Evolutionary conservation across 495 filamentous ascomycete species (phyloP), one percentile per base, ranked within the genome.

Genomic region (Talaromyces ruber): DNA sequence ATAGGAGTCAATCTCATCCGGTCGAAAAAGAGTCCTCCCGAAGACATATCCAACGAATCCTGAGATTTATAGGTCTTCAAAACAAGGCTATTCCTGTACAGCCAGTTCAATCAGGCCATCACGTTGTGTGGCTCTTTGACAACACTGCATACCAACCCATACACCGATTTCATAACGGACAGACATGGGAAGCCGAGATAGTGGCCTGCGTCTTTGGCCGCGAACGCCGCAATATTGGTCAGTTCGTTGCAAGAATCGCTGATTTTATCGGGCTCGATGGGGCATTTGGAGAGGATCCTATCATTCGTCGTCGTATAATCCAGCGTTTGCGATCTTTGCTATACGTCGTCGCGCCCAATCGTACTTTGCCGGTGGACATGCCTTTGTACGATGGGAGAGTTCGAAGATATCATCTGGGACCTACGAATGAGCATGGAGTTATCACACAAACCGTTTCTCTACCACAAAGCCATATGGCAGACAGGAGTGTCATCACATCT

Each of bases 81-180:
- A 32, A 21, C 14, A 25, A 52, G 8, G 14, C 5, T 16, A 16
- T 70, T 16, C 63, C 71, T 12, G 59, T 66, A 4, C 72, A 71
- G 2, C 64, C 64, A 14, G 76, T 79, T 45, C 70, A 84, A 53
- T 74, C 76, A 29, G 68, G 75, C 18, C 73, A 74, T 28, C 85
- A 97, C 64, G 82, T 80, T 9, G 86, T 97, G 24, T 97, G 93
- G 93, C 76, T 98, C 12, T 72, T 97, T 43, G 92, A 97, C 76
- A 97, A 94, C 67, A 91, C 90, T 7, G 93, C 92, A 6, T 96
- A 87, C 70, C 84, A 84, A 54, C 63, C 70, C 2, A 63, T 72
- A 22, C 58, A 62, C 2, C 55, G 67, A 25, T 1, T 62, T 62
- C 18, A 67, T 64, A 22, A 76, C 65, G 22, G 71, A 68, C 54